phyloP scores from a whole-genome alignment of 1,284 basidiomycete genomes.

The Xerocomus minutiporus region DNA sequence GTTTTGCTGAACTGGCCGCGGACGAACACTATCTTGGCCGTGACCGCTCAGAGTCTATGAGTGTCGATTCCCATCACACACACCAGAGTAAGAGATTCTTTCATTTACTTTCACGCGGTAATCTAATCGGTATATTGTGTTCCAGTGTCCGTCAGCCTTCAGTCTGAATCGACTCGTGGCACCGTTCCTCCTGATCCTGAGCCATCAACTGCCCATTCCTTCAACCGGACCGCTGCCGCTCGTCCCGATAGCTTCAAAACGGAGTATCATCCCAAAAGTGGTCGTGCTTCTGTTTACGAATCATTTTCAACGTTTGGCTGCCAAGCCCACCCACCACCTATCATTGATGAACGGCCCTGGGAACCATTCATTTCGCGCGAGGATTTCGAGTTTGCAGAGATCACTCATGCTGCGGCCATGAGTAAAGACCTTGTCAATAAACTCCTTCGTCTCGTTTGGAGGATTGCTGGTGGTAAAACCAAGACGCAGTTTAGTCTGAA shows the following conservation, averaged over 20 bases:
- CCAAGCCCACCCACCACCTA: background rate
- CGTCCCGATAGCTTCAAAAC: background rate
- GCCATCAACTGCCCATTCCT: background rate
- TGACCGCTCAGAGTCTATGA: background rate
- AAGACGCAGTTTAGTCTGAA: background rate
- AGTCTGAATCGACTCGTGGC: no score
- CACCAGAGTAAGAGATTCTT: background rate
- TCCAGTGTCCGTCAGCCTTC: background rate
- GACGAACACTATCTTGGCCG: background rate
- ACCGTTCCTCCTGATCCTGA: no score
- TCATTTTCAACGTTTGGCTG: background rate
- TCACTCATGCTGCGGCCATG: background rate
- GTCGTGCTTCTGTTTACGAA: background rate
- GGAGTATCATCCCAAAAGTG: background rate
- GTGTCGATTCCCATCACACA: background rate
- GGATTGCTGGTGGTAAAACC: background rate
- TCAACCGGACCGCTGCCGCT: background rate
- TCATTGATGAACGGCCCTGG: background rate
- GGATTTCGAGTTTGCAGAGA: background rate
- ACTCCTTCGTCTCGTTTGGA: background rate
- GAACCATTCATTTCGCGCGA: background rate
- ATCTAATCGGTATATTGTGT: background rate
- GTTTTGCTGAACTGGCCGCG: background rate
- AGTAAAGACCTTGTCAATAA: background rate
- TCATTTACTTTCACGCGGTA: background rate